A percentile compares a stretch with the other conserved stretches of the same genome.
Evolutionary conservation across 805 yeast species (phyloP).

Genomic region (Jamesozyma jinghongensis): DNA sequence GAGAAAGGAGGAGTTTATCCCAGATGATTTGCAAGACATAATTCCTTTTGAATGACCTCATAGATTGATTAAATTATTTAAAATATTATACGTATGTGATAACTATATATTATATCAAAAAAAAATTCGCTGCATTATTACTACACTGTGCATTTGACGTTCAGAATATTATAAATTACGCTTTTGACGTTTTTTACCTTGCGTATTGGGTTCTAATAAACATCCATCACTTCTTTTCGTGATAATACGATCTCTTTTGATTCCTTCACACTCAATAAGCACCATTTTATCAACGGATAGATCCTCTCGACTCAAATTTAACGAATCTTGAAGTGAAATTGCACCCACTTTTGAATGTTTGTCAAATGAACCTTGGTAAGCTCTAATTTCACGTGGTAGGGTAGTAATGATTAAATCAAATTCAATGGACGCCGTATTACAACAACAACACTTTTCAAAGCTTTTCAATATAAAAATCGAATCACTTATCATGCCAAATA

Average conservation of each 20-base stretch:
- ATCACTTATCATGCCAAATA: conserved; percentile 20
- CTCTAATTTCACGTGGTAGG: conserved; percentile 16
- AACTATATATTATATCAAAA: too few relatives aligned
- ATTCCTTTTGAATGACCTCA: background rate
- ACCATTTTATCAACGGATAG: conserved; percentile 17
- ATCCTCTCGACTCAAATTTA: conserved; percentile 9
- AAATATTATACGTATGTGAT: too few relatives aligned
- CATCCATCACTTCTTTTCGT: too few relatives aligned
- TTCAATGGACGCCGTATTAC: conserved; percentile 4
- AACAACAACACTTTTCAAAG: conserved; percentile 4
- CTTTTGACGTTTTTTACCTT: too few relatives aligned
- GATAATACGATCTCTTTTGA: too few relatives aligned
- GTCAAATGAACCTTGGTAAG: conserved; percentile 14
- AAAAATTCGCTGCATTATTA: too few relatives aligned
- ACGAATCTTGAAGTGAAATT: conserved; percentile 13
- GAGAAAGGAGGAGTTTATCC: background rate
- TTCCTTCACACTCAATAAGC: too few relatives aligned
- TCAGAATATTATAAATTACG: too few relatives aligned
- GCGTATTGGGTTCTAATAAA: too few relatives aligned
- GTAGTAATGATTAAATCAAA: conserved; percentile 15
- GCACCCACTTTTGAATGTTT: conserved; percentile 15
- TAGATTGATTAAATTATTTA: background rate
- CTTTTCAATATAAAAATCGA: conserved; percentile 10
- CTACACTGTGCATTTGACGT: too few relatives aligned
- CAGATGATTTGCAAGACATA: background rate